Evolutionary conservation across 768 basidiomycete genomes (phyloP), one percentile per base, ranked within the genome.

Genomic region (Termitomyces sp.): DNA sequence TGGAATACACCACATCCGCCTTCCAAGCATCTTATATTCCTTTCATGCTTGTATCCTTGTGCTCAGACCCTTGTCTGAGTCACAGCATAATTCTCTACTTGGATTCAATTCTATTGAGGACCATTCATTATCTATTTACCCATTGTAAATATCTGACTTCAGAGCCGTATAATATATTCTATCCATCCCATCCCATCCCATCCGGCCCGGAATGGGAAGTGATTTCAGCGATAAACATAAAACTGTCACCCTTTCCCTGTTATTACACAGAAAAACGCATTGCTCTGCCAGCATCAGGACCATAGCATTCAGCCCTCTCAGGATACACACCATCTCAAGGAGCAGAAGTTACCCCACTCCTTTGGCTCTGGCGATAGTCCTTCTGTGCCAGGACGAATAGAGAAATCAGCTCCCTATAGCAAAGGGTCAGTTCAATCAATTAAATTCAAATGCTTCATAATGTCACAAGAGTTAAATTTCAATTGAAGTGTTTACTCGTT

Each of bases 341-440:
- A 67, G 55, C 74, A 74, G 61, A 74, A 73, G 56, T 51, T 67
- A 7, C 70, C 69, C 11, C 66, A 66, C 57, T 49, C 51, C 19
- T 24, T 42, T n/a, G 52, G 26, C 32, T 30, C 28, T 26, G 54
- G 34, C 26, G 45, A 53, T 41, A 46, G 9, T 2, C 7, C 43
- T 17, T 68, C 57, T 46, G 58, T 56, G 22, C 60, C 67, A 22
- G 63, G 65, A 14, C 56, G 81, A 85, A 64, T 87, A 89, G 59
- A 77, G 87, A 21, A 74, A 73, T 58, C 77, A 83, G 45, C 81
- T 95, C 49, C 92, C 93, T 8, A 93, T 94, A 61, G 87, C 85
- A 28, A 78, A 78, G 70, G 92, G 90, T 89, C 38, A 51, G 77
- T 70, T 32, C 14, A 28, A 28, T 15, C 40, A 38, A 6, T 34